A percentile compares a stretch with the other conserved stretches of the same genome.
phyloP scores from a whole-genome alignment of 208 protist genomes.

The Trypanosoma avium region DNA sequence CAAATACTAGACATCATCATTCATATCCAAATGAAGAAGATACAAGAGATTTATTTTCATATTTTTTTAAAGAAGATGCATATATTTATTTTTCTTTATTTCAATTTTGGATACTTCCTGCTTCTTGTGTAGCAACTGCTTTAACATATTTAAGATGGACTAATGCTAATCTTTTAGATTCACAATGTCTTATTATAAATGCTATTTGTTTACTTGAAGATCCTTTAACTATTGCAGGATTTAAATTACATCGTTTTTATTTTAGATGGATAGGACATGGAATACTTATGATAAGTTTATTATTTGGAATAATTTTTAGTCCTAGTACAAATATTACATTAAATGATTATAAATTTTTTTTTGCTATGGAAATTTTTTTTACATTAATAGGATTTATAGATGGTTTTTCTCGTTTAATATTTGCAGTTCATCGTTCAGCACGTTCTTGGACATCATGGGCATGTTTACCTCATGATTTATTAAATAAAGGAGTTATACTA shows the following conservation, averaged over 20 bases:
- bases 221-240: constrained; percentile 54
- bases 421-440: constrained; percentile 56
- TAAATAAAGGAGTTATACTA: constrained; percentile 27
- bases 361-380: constrained; percentile 62
- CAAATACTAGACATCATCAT: constrained; percentile 18
- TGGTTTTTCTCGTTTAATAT: constrained; percentile 37
- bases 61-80: constrained; percentile 58
- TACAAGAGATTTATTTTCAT: constrained; percentile 40
- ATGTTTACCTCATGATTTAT: neutral
- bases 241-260: constrained; percentile 39
- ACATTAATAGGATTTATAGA: constrained; percentile 46
- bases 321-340: constrained; percentile 31
- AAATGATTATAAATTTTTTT: constrained; percentile 57
- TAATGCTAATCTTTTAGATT: constrained; percentile 53
- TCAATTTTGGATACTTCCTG: constrained; percentile 57
- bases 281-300: constrained; percentile 44
- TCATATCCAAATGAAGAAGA: constrained; percentile 43
- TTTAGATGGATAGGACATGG: constrained; percentile 47
- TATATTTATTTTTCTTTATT: constrained; percentile 67
- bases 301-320: constrained; percentile 64
- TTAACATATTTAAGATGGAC: constrained; percentile 61
- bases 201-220: constrained; percentile 70
- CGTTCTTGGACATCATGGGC: constrained; percentile 27
- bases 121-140: constrained; percentile 47
- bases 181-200: constrained; percentile 45